These are phyloP conservation scores for Beauveria pseudobassiana DNA, from an alignment of 2,329 filamentous ascomycete genomes.

Conservation along the genomic window DNA sequence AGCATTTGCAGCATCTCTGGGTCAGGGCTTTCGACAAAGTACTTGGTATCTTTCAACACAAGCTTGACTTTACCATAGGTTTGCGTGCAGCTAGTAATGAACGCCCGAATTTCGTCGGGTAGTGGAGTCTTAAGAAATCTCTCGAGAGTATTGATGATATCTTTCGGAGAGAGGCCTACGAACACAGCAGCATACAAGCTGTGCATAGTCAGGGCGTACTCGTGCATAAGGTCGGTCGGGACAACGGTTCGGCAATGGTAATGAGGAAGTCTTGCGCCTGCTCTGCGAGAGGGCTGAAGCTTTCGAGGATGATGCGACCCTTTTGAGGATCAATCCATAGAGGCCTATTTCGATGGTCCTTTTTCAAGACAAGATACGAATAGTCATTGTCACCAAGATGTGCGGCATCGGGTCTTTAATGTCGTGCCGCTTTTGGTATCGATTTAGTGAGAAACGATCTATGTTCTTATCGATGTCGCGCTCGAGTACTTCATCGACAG, in stretches of 20 bases:
- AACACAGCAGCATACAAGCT: constrained; percentile 88
- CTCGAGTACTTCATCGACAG: constrained; percentile 44
- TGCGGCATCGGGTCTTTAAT: constrained; percentile 37
- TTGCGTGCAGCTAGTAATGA: constrained; percentile 72
- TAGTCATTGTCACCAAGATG: constrained; percentile 57
- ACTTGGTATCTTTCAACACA: constrained; percentile 88
- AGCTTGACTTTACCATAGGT: constrained; percentile 95
- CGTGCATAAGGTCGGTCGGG: constrained; percentile 76
- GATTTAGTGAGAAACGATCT: constrained; percentile 49
- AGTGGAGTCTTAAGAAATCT: constrained; percentile 83
- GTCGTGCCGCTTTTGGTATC: constrained; percentile 40
- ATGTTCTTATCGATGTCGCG: constrained; percentile 51
- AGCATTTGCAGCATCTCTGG: constrained; percentile 77
- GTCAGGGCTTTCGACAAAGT: constrained; percentile 89
- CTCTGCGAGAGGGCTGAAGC: constrained; percentile 71
- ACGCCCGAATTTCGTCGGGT: constrained; percentile 70
- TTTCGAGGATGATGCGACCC: constrained; percentile 82
- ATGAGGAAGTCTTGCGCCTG: constrained; percentile 85
- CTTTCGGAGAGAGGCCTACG: constrained; percentile 79
- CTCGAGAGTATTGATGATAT: constrained; percentile 86
- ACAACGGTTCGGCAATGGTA: constrained; percentile 82
- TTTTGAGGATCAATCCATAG: constrained; percentile 80
- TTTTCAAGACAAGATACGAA: constrained; percentile 69
- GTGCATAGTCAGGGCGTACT: constrained; percentile 78
- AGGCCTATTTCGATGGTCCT: constrained; percentile 74